Conservation (phyloP, 2,329 filamentous ascomycete genomes). For the Sphaerostilbella broomeana region DNA sequence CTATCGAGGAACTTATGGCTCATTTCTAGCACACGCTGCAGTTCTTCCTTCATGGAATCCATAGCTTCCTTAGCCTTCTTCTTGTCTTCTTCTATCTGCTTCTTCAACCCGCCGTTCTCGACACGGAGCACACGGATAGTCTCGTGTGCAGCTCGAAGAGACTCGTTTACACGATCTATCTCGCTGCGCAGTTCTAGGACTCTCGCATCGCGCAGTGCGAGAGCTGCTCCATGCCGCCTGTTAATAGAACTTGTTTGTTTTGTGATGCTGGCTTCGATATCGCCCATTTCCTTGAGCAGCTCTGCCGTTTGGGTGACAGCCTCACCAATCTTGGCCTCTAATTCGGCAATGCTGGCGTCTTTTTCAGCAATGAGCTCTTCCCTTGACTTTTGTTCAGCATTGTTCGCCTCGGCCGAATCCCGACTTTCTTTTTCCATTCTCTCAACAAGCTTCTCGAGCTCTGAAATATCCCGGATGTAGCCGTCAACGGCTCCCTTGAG, state of each 20-base stretch:
- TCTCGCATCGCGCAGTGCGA: slow-evolving; percentile 45
- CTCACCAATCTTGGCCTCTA: slow-evolving; percentile 39
- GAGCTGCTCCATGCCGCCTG: slow-evolving; percentile 36
- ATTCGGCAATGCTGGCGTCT: slow-evolving; percentile 31
- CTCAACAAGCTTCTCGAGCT: slow-evolving; percentile 47
- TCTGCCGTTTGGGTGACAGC: slow-evolving; percentile 33
- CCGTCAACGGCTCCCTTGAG: slow-evolving; percentile 46
- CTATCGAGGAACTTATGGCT: slow-evolving; percentile 38
- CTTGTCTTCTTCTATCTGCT: slow-evolving; percentile 29
- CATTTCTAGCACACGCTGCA: slow-evolving; percentile 42
- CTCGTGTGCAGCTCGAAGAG: slow-evolving; percentile 41
- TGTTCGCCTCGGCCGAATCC: slow-evolving; percentile 24
- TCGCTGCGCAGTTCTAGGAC: slow-evolving; percentile 44
- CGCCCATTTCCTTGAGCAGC: slow-evolving; percentile 34
- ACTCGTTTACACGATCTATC: slow-evolving; percentile 39
- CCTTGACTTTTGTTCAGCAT: slow-evolving; percentile 29
- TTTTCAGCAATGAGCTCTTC: slow-evolving; percentile 30
- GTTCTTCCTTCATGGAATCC: slow-evolving; percentile 40
- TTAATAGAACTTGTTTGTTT: slow-evolving; percentile 31
- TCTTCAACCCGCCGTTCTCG: slow-evolving; percentile 37
- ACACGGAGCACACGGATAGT: slow-evolving; percentile 39
- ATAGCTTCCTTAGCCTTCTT: slow-evolving; percentile 4
- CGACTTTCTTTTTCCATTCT: slow-evolving; percentile 37
- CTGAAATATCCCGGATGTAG: slow-evolving; percentile 47
- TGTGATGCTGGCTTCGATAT: slow-evolving; percentile 29